Conservation (phyloP, 2,329 filamentous ascomycete species). For the Penicillium sp. region DNA sequence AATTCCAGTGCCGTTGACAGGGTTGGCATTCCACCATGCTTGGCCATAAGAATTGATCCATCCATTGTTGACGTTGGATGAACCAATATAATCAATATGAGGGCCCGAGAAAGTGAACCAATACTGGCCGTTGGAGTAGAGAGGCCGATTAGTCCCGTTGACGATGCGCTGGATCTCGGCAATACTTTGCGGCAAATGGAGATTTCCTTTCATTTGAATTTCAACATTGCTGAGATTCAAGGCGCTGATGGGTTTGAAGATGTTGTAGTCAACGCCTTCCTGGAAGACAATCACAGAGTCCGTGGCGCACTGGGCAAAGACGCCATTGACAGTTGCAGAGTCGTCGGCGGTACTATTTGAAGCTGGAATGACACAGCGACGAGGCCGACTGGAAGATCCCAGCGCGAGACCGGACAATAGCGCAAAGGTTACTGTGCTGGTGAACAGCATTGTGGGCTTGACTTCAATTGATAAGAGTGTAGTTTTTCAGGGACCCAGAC, state of each 20-base stretch:
- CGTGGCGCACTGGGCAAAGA: slow-evolving; percentile 41
- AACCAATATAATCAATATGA: slow-evolving; percentile 32
- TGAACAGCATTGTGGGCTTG: neutral
- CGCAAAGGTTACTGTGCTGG: neutral
- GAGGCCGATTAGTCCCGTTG: slow-evolving; percentile 31
- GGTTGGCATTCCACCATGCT: slow-evolving; percentile 50
- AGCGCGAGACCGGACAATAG: neutral
- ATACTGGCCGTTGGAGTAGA: slow-evolving; percentile 31
- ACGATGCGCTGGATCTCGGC: slow-evolving; percentile 41
- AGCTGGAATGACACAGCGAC: slow-evolving; percentile 28
- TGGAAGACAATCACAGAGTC: slow-evolving; percentile 40
- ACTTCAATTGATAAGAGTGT: neutral
- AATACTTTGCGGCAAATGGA: slow-evolving; percentile 47
- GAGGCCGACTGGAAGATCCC: slow-evolving; percentile 4
- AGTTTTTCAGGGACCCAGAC: neutral
- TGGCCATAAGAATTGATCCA: slow-evolving; percentile 52
- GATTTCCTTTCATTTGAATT: slow-evolving; percentile 48
- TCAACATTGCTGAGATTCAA: slow-evolving; percentile 47
- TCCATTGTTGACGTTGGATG: slow-evolving; percentile 40
- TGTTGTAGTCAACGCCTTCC: slow-evolving; percentile 47
- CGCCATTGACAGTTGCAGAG: slow-evolving; percentile 41
- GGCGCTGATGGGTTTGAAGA: slow-evolving; percentile 44
- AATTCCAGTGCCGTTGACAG: slow-evolving; percentile 41
- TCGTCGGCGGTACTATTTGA: slow-evolving; percentile 45
- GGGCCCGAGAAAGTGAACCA: slow-evolving; percentile 43